These are phyloP conservation scores for Phytophthora citricola DNA, from an alignment of 352 stramenopile genomes.

Conservation along the genomic window DNA sequence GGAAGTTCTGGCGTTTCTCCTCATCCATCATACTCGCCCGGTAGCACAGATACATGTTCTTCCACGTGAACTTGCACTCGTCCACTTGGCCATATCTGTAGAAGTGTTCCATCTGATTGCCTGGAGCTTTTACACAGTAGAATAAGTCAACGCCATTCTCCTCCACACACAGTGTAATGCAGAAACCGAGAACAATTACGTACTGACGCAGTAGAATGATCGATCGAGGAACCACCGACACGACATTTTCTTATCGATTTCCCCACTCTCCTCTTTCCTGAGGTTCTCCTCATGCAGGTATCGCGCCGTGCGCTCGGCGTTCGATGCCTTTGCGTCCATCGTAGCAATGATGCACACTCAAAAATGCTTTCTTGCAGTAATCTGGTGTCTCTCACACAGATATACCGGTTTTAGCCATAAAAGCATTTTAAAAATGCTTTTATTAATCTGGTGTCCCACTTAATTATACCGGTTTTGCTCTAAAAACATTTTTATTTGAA, in stretches of 20 bases:
- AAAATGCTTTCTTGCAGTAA: neutral
- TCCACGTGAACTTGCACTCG: constrained; percentile 83
- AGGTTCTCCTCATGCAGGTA: constrained; percentile 60
- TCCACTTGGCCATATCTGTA: constrained; percentile 77
- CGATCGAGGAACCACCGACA: constrained; percentile 85
- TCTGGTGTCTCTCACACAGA: constrained; percentile 3
- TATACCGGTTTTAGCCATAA: neutral
- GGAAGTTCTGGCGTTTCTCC: constrained; percentile 71
- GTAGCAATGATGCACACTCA: neutral
- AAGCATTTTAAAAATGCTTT: neutral
- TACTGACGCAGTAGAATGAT: constrained; percentile 88
- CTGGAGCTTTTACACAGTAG: constrained; percentile 50
- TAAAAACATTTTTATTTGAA: no score
- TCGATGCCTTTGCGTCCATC: constrained; percentile 38
- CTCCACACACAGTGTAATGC: constrained; percentile 15
- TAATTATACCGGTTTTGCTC: no score
- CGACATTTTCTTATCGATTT: constrained; percentile 58
- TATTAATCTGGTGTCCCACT: neutral
- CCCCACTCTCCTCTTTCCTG: constrained; percentile 39
- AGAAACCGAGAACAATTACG: constrained; percentile 28
- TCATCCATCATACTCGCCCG: constrained; percentile 83
- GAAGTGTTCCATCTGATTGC: constrained; percentile 85
- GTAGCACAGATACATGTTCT: constrained; percentile 85
- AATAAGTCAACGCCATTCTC: constrained; percentile 22
- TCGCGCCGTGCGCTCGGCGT: constrained; percentile 66